Evolutionary conservation across 305 asterid species (phyloP).

Genomic region (Solanum hybrid): DNA sequence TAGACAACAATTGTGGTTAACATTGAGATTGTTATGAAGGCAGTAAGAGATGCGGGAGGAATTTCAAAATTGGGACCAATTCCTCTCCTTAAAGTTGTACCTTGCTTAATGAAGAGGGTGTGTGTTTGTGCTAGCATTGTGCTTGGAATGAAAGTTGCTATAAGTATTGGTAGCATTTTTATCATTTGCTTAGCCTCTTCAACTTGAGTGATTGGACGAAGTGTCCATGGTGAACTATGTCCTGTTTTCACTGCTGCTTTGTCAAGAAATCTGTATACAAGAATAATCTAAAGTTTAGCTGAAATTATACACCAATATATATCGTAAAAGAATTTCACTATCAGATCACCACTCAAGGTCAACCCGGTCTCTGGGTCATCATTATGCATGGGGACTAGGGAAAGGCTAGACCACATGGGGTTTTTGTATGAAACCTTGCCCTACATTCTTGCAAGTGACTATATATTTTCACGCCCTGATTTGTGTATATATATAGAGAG

Average conservation of each 20-base stretch:
- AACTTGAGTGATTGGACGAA: constrained; percentile 54
- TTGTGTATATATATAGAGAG: no score
- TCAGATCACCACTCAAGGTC: neutral
- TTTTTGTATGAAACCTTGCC: neutral
- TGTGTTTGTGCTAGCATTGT: constrained; percentile 40
- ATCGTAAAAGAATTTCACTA: neutral
- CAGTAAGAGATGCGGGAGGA: constrained; percentile 56
- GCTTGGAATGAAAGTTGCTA: constrained; percentile 51
- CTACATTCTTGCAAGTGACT: neutral
- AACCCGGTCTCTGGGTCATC: neutral
- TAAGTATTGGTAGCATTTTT: constrained; percentile 49
- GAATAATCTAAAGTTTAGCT: neutral
- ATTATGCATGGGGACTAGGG: neutral
- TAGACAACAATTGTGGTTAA: constrained; percentile 32
- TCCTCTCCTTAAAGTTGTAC: constrained; percentile 31
- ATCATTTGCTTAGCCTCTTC: constrained; percentile 64
- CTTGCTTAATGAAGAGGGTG: constrained; percentile 59
- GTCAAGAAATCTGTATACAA: constrained; percentile 35
- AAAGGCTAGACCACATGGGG: neutral
- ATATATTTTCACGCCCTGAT: neutral
- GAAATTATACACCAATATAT: neutral
- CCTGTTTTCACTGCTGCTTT: constrained; percentile 41
- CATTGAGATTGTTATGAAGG: constrained; percentile 53
- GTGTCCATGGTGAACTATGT: constrained; percentile 30
- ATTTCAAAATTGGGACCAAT: constrained; percentile 44